Evolutionary conservation across 768 basidiomycete genomes (phyloP).

Genomic region (Sporobolomyces pararoseus): DNA sequence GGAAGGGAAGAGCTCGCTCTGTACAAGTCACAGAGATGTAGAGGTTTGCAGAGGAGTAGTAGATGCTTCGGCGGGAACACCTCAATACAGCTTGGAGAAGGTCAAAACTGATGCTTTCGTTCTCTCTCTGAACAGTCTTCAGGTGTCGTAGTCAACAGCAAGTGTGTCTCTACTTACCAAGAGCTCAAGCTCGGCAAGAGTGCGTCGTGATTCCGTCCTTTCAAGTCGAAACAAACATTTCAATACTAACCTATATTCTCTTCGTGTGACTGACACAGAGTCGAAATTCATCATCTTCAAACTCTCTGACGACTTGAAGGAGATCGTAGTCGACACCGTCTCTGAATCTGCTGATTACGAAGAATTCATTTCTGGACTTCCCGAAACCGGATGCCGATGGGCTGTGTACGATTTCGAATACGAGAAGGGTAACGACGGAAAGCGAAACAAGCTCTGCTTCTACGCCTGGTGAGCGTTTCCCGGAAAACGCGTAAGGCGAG

Average conservation of each 20-base stretch:
- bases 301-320: conserved; percentile 57
- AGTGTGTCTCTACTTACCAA: conserved; percentile 63
- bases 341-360: conserved; percentile 60
- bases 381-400: conserved; percentile 72
- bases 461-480: conserved; percentile 65
- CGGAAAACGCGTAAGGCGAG: not conserved
- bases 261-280: too few species aligned
- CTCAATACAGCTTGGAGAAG: too few species aligned
- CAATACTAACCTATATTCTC: too few species aligned
- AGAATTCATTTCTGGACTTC: conserved; percentile 68
- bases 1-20: too few species aligned
- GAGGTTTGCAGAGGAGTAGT: too few species aligned
- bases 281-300: conserved; percentile 78
- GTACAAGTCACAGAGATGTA: too few species aligned
- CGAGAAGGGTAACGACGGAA: conserved; percentile 65
- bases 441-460: conserved; percentile 81
- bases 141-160: conserved; percentile 61
- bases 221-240: too few species aligned
- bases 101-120: too few species aligned
- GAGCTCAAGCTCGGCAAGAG: conserved; percentile 68
- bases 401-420: conserved; percentile 87
- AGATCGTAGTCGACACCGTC: conserved; percentile 72
- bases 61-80: too few species aligned
- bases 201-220: conserved; percentile 30
- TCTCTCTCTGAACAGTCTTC: conserved; percentile 60